Percentiles rank a stretch among this genome's conserved stretches.
These are phyloP conservation scores for Nakazawaea ambrosiae DNA, from an alignment of 805 yeast genomes.

Conservation along the genomic window DNA sequence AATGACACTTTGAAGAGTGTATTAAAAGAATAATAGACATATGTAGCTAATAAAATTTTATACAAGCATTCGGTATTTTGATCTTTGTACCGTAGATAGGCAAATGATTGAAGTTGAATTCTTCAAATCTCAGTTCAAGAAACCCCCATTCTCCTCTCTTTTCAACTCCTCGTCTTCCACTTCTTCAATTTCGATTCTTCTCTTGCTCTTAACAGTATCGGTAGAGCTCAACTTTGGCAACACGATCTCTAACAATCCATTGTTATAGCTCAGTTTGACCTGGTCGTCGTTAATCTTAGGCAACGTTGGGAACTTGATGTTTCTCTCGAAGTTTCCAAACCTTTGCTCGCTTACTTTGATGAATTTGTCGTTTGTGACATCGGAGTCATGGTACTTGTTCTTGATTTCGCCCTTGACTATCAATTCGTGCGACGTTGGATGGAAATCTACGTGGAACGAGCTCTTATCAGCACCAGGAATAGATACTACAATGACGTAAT, in stretches of 20 bases:
- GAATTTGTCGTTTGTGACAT: conserved; percentile 23
- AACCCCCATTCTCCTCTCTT: conserved; percentile 8
- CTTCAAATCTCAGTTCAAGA: not conserved
- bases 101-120: no score
- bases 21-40: not conserved
- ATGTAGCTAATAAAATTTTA: not conserved
- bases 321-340: conserved; percentile 52
- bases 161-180: conserved; percentile 42
- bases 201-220: conserved; percentile 31
- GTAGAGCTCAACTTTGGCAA: conserved; percentile 35
- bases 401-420: conserved; percentile 43
- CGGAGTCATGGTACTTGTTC: conserved; percentile 26
- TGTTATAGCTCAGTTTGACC: conserved; percentile 44
- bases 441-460: conserved; percentile 49
- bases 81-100: no score
- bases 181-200: conserved; percentile 38
- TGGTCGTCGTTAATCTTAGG: conserved; percentile 47
- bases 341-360: conserved; percentile 46
- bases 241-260: conserved; percentile 47
- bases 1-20: conserved; percentile 33
- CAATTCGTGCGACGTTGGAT: conserved; percentile 48
- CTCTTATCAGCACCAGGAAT: conserved; percentile 53
- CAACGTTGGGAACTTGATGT: conserved; percentile 45
- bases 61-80: not conserved
- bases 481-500: conserved; percentile 42